Conservation (phyloP, 1,284 basidiomycete species). For the Phaffia rhodozyma region DNA sequence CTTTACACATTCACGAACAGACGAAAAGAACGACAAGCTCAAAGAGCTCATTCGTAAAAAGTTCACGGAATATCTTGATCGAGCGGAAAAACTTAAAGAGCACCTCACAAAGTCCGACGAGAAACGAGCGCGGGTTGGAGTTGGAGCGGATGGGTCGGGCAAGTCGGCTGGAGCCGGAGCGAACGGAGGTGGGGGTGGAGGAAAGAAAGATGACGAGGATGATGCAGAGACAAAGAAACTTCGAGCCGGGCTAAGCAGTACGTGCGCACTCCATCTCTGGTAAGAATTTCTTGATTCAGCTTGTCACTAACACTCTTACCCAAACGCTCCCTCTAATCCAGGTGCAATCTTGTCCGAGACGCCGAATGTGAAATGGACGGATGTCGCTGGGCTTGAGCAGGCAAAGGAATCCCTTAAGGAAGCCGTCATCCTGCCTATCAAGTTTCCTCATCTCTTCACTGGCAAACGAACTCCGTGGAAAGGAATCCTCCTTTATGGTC, state of each 20-base stretch:
- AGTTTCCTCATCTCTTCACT: constrained; percentile 95
- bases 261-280: constrained; percentile 7
- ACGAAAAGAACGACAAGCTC: constrained; percentile 92
- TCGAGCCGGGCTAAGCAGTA: constrained; percentile 64
- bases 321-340: constrained; percentile 17
- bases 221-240: constrained; percentile 95
- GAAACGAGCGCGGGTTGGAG: constrained; percentile 59
- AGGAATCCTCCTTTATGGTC: constrained; percentile 91
- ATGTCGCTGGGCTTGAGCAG: constrained; percentile 86
- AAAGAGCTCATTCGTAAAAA: constrained; percentile 79
- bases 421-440: constrained; percentile 96
- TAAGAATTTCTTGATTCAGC: background rate
- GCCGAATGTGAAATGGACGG: constrained; percentile 95
- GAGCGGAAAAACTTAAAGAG: constrained; percentile 86
- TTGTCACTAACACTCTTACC: background rate
- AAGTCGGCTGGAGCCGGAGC: constrained; percentile 49
- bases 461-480: constrained; percentile 96
- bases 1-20: constrained; percentile 37
- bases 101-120: constrained; percentile 56
- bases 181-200: constrained; percentile 51
- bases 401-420: constrained; percentile 96
- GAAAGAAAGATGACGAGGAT: constrained; percentile 60
- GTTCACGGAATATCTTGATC: constrained; percentile 80
- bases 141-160: constrained; percentile 58
- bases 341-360: constrained; percentile 84